These are phyloP conservation scores for Magnusiomyces ingens DNA, from an alignment of 1,139 yeast genomes.

Conservation along the genomic window DNA sequence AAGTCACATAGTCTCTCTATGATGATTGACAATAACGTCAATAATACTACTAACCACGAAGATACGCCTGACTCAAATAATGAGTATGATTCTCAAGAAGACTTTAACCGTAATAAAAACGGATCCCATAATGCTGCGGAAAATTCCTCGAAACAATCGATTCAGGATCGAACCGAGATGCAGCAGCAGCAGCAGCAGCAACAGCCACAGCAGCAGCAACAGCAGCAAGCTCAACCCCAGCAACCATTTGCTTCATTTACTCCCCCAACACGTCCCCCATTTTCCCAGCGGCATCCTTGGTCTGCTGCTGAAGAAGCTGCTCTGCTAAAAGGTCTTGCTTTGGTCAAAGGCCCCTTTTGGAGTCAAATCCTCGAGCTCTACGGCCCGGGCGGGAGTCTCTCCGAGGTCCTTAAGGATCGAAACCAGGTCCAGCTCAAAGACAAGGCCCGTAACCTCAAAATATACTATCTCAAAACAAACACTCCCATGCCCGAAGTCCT, in stretches of 20 bases:
- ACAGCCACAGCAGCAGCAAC: slow-evolving; percentile 4
- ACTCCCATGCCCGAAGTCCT: slow-evolving; percentile 67
- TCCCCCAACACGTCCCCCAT: slow-evolving; percentile 12
- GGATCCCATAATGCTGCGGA: background rate
- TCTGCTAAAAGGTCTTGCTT: slow-evolving; percentile 67
- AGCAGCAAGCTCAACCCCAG: background rate
- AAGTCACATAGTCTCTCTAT: background rate
- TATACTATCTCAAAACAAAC: slow-evolving; percentile 59
- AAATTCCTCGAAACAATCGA: background rate
- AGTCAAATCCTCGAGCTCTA: slow-evolving; percentile 76
- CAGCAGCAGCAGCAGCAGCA: slow-evolving; percentile 2
- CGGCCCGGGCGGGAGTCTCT: slow-evolving; percentile 87
- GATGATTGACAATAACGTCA: background rate
- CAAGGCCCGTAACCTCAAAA: slow-evolving; percentile 91
- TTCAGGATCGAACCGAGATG: background rate
- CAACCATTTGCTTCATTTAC: background rate
- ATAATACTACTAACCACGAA: background rate
- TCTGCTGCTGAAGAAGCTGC: slow-evolving; percentile 85
- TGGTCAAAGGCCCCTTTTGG: slow-evolving; percentile 86
- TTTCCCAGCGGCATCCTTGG: slow-evolving; percentile 63
- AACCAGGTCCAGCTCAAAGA: slow-evolving; percentile 90
- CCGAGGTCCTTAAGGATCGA: slow-evolving; percentile 77
- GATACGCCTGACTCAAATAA: background rate
- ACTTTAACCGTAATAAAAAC: too few species aligned
- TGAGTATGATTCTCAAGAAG: slow-evolving; percentile 4